phyloP scores from a whole-genome alignment of 139 green algal genomes.

The Chlamydomonas sphaeroides region DNA sequence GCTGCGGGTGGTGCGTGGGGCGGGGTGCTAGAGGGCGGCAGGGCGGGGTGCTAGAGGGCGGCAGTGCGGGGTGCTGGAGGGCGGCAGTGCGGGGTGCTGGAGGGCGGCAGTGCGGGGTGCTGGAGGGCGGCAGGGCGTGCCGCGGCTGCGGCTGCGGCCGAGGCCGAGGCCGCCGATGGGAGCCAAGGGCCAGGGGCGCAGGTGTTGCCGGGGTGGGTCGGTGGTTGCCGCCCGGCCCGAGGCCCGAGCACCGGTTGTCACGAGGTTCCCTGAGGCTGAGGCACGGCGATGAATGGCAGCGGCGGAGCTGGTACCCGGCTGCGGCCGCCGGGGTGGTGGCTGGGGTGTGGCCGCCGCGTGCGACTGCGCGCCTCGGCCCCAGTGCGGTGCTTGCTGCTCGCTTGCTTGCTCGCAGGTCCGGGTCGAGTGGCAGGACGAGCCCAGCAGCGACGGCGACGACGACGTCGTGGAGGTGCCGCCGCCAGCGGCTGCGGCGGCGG shows the following conservation, averaged over 20 bases:
- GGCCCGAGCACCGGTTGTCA: background rate
- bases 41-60: background rate
- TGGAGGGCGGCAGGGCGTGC: background rate
- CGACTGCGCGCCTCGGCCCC: no score
- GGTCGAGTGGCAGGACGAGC: conserved; percentile 19
- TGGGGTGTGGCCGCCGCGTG: no score
- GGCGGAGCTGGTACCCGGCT: no score
- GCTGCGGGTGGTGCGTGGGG: conserved; percentile 78
- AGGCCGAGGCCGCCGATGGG: no score
- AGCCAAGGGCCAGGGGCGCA: background rate
- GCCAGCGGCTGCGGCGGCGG: background rate
- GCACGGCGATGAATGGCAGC: no score
- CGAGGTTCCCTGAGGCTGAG: no score
- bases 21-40: conserved; percentile 23
- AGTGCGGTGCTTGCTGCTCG: background rate
- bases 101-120: background rate
- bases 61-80: background rate
- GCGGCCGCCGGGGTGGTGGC: no score
- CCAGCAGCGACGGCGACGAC: background rate
- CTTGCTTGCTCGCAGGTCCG: conserved; percentile 3
- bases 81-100: background rate
- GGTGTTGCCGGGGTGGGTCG: background rate
- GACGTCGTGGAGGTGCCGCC: background rate
- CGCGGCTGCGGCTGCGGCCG: no score
- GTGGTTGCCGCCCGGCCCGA: no score